Base-by-base conservation (phyloP, 345 rosid species). In the Eucalyptus erythrocorys region DNA sequence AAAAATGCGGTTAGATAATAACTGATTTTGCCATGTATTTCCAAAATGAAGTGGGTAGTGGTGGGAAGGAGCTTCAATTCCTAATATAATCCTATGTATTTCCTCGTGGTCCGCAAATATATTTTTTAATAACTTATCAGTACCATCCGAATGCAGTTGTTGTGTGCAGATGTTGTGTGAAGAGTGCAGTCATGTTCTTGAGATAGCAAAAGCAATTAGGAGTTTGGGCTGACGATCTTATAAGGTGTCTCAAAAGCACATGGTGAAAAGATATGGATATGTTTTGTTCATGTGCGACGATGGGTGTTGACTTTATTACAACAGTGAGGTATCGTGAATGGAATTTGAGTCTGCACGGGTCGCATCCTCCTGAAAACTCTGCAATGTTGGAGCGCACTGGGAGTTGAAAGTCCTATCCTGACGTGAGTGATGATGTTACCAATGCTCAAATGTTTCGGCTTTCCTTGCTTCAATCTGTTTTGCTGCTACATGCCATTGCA, bases 171-270 rank as follows among this genome's bases (percentile, higher is more conserved):
- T 95, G 96, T 87, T 95, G 91, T 96, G 99, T 68, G 96, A 96
- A 91, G 98, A 97, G 90, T 93, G 98, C 92, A 92, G 96, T 90
- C 95, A 94, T 92, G 95, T 96, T 91, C 99, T 97, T 66, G 98
- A 97, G 94, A 97, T 97, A 91, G 96, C 98, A 86, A 96, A 96
- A 89, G 97, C 96, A 66, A 96, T 96, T 85, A 93, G 92, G 92
- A 93, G 97, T 89, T 92, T 97, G 22, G 92, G 99, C 94, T 96
- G 90, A 92, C 96, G 86, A 96, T 94, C 89, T 90, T 97, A 91
- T 95, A 95, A 91, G 99, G 96, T 85, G 89, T 95, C 64, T 95
- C 97, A 6, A 96, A 97, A 94, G 91, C 93, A 37, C 97, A 93
- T 57, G 95, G 95, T 13, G 98, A 96, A 86, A 94, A 96, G 92